A percentile compares a stretch with the other conserved stretches of the same genome.
Conservation (phyloP, 2,329 filamentous ascomycete genomes). For the Colletotrichum shisoi region DNA sequence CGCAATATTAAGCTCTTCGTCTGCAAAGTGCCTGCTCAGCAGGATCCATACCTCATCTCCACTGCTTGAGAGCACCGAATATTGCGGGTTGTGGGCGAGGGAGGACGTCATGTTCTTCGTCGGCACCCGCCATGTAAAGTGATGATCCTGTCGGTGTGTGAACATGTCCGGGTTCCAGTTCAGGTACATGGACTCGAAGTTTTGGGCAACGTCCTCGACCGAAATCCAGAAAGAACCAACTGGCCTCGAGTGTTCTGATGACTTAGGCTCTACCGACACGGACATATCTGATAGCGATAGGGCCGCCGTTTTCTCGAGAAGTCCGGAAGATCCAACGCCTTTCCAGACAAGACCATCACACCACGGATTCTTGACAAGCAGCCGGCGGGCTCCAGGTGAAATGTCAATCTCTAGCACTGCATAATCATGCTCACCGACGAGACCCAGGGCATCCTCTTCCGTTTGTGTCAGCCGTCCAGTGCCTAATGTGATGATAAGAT, state of each 20-base stretch:
- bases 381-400: constrained; percentile 65
- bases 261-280: constrained; percentile 39
- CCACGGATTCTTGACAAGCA: constrained; percentile 97
- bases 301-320: constrained; percentile 15
- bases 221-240: constrained; percentile 93
- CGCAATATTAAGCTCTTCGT: constrained; percentile 66
- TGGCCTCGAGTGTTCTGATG: constrained; percentile 43
- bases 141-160: constrained; percentile 80
- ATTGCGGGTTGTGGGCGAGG: constrained; percentile 74
- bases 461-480: constrained; percentile 81
- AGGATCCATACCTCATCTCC: constrained; percentile 81
- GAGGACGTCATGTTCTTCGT: constrained; percentile 61
- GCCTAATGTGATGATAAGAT: constrained; percentile 88
- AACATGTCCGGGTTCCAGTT: constrained; percentile 97
- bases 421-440: constrained; percentile 93
- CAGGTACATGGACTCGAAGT: constrained; percentile 94
- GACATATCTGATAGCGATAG: constrained; percentile 5
- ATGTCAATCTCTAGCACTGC: constrained; percentile 82
- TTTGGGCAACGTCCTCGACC: constrained; percentile 83
- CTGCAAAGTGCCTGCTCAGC: constrained; percentile 84
- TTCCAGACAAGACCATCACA: constrained; percentile 80
- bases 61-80: constrained; percentile 67
- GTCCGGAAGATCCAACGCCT: constrained; percentile 48
- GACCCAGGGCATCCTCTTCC: constrained; percentile 80
- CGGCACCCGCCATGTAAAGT: constrained; percentile 81